Evolutionary conservation across 2,329 filamentous ascomycete genomes (phyloP).

Genomic region (Pyrenophora tritici-repentis): DNA sequence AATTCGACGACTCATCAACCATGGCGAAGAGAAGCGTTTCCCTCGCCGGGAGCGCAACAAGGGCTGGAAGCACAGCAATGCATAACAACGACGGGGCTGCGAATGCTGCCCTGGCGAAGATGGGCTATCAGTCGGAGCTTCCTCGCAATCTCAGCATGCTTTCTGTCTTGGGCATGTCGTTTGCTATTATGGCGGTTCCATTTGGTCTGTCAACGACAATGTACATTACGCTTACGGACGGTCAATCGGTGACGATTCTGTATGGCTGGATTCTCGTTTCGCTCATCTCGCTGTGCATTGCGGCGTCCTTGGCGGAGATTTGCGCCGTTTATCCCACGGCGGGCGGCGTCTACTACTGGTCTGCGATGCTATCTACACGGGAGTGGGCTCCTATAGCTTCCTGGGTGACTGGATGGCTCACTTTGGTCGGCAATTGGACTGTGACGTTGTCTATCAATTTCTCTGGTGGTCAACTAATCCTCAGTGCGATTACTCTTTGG

Average conservation of each 20-base stretch:
- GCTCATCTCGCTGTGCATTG: constrained; percentile 69
- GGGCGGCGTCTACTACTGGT: constrained; percentile 75
- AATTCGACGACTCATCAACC: neutral
- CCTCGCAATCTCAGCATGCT: constrained; percentile 71
- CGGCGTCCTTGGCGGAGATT: constrained; percentile 74
- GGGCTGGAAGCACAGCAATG: constrained; percentile 12
- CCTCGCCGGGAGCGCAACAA: constrained; percentile 21
- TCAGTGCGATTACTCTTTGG: constrained; percentile 71
- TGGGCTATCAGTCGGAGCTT: constrained; percentile 71
- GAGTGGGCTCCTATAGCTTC: constrained; percentile 69
- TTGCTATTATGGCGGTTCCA: constrained; percentile 75
- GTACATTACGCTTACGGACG: constrained; percentile 70
- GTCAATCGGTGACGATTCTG: constrained; percentile 70
- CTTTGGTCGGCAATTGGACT: constrained; percentile 75
- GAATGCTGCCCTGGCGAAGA: constrained; percentile 65
- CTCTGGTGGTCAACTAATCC: constrained; percentile 65
- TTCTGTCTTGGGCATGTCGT: constrained; percentile 70
- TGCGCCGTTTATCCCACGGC: constrained; percentile 76
- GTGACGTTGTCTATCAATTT: constrained; percentile 69
- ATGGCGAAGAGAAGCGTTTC: constrained; percentile 29
- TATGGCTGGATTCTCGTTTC: constrained; percentile 73
- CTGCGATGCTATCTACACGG: constrained; percentile 68
- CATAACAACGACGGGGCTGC: constrained; percentile 51
- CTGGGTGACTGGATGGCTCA: constrained; percentile 74
- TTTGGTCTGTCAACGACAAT: constrained; percentile 71